Conservation (phyloP, 192 early-diverging fungal genomes). For the Coemansia sp. region DNA sequence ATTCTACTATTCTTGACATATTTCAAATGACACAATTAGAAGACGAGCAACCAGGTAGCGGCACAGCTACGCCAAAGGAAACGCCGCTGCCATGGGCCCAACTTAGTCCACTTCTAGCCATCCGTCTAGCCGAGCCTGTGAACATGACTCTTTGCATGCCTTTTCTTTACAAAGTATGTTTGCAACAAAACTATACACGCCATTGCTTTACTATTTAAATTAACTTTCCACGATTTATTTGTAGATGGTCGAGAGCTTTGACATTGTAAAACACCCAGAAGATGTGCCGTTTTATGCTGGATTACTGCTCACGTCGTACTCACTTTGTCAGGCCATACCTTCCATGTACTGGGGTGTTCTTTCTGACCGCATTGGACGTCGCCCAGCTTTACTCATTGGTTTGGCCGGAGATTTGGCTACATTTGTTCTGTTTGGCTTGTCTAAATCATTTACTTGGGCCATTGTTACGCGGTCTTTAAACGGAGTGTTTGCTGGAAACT, state of each 20-base stretch:
- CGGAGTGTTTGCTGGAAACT: slow-evolving; percentile 71
- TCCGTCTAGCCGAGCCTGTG: slow-evolving; percentile 62
- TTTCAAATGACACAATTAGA: background rate
- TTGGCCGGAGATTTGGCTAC: slow-evolving; percentile 70
- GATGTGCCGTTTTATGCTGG: slow-evolving; percentile 74
- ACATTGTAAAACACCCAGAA: slow-evolving; percentile 62
- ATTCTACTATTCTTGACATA: background rate
- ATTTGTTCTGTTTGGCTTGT: slow-evolving; percentile 70
- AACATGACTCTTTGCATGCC: slow-evolving; percentile 69
- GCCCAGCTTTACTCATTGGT: slow-evolving; percentile 72
- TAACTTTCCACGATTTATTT: background rate
- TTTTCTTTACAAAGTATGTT: slow-evolving; percentile 21
- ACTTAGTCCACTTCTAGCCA: slow-evolving; percentile 19
- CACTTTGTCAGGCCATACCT: slow-evolving; percentile 49
- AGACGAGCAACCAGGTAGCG: background rate
- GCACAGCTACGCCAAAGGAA: slow-evolving; percentile 1
- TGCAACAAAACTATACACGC: too few species aligned
- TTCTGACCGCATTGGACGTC: slow-evolving; percentile 75
- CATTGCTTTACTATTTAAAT: background rate
- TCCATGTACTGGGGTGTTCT: slow-evolving; percentile 64
- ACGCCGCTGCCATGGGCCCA: slow-evolving; percentile 46
- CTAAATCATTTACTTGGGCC: slow-evolving; percentile 58
- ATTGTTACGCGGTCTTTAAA: slow-evolving; percentile 60
- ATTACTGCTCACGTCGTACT: slow-evolving; percentile 53
- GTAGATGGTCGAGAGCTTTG: slow-evolving; percentile 29